Evolutionary conservation across 768 basidiomycete species (phyloP).

Genomic region (Nidularia pulvinata): DNA sequence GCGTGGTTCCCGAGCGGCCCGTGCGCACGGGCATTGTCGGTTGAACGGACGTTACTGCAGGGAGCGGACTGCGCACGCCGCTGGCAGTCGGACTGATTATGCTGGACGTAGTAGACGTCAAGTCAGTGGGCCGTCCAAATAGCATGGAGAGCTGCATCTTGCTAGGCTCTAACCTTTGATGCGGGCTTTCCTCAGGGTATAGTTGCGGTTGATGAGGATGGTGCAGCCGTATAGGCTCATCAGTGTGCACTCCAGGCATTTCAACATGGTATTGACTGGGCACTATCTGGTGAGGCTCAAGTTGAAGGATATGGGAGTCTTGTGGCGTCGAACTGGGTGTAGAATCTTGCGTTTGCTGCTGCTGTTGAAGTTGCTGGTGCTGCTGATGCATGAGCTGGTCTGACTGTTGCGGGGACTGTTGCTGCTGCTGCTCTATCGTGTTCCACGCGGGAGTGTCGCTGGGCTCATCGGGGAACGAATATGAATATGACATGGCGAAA

Average conservation of each 20-base stretch:
- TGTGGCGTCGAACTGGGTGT: slow-evolving; percentile 4
- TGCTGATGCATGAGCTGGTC: slow-evolving; percentile 21
- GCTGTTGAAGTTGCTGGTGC: slow-evolving; percentile 11
- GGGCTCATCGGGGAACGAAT: slow-evolving; percentile 24
- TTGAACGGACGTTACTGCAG: no score
- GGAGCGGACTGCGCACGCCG: no score
- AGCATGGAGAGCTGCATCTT: no score
- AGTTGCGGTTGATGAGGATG: not conserved
- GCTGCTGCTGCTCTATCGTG: slow-evolving; percentile 33
- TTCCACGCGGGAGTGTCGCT: slow-evolving; percentile 16
- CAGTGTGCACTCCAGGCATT: no score
- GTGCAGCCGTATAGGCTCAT: not conserved
- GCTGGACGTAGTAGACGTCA: no score
- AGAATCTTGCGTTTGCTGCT: slow-evolving; percentile 9
- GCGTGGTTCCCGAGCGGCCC: not conserved
- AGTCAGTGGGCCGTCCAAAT: no score
- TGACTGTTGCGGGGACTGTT: slow-evolving; percentile 25
- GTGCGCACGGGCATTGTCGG: not conserved
- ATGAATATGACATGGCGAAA: slow-evolving; percentile 21
- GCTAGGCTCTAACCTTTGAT: no score
- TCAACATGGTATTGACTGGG: no score
- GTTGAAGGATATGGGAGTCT: no score
- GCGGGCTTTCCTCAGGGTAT: no score
- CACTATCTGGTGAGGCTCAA: no score
- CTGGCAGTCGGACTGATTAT: no score